Base-by-base conservation (phyloP, 2,329 filamentous ascomycete species). In the Exophiala sp. region DNA sequence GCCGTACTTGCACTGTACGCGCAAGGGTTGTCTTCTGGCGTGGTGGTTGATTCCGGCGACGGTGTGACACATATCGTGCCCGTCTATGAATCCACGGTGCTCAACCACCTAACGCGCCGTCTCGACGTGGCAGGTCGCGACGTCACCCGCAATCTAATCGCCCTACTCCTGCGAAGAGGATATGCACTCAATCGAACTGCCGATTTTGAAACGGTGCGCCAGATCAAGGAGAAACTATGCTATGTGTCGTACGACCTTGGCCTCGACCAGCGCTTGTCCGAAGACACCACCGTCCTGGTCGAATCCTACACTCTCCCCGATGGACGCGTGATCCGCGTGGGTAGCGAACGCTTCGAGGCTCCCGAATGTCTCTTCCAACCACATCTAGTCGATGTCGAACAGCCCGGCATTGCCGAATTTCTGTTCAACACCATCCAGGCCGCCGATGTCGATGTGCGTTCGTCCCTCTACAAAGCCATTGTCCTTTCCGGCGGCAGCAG, bases 141-240 rank as follows among this genome's bases (percentile, higher is more conserved):
- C 65, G 93, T 98, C 46, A 98, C 93, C n/a, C 86, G 91, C 64
- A 97, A 98, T 71, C 80, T 98, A 58, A 98, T 98, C 69, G 88
- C 89, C 43, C 83, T 98, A 43, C 83, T 98, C 16, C 80, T 95
- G 50, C 88, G 93, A 64, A 83, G 93, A 61, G 93, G 93, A 38
- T 98, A 98, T 70, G 89, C 93, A 29, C 82, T 98, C 56, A 98
- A 98, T 80, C 83, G 93, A 68, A 98, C 93, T 10, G 93, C 93
- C 66, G 93, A 98, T 69, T 98, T 98, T 70, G 93, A 98, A 72
- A 98, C 93, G 2, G 93, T 98, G 49, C 86, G 93, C 56, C 91
- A 97, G 70, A 97, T 98, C 76, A 98, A 98, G 75, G 93, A 98
- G 78, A 98, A 98, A 78, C 85, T 98, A 44, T 97, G 93, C 78